Conservation (phyloP, 1,284 basidiomycete species). For the Sporisorium exsertum region DNA sequence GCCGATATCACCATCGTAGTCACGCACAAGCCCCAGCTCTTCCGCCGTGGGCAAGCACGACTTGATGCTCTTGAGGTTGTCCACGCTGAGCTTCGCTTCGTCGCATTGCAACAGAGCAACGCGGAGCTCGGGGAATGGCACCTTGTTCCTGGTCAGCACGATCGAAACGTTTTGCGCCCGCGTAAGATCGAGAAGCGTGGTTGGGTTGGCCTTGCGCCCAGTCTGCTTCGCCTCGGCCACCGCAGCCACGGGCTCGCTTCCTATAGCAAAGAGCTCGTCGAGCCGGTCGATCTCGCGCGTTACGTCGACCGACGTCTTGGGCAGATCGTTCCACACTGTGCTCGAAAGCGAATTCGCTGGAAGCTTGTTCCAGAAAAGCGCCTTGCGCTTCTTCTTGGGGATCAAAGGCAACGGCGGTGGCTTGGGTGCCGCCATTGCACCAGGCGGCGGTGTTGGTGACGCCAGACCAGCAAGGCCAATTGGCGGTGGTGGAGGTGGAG, state of each 20-base stretch:
- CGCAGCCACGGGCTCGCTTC: constrained; percentile 65
- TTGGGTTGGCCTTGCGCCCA: constrained; percentile 35
- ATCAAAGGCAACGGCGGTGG: constrained; percentile 39
- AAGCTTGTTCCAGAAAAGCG: constrained; percentile 91
- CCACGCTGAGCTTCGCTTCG: constrained; percentile 46
- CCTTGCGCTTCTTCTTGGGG: constrained; percentile 75
- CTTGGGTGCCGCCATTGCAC: constrained; percentile 23
- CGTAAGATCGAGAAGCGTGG: constrained; percentile 54
- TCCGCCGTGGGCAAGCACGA: constrained; percentile 58
- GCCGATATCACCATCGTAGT: constrained; percentile 54
- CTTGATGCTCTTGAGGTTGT: constrained; percentile 57
- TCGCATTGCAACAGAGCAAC: constrained; percentile 54
- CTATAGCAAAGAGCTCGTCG: constrained; percentile 79
- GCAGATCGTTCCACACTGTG: constrained; percentile 81
- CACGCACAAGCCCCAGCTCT: constrained; percentile 58
- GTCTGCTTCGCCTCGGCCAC: constrained; percentile 28
- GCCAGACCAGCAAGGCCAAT: constrained; percentile 3
- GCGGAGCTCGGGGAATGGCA: constrained; percentile 56
- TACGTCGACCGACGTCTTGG: constrained; percentile 72
- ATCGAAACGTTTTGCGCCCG: constrained; percentile 58
- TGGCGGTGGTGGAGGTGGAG: constrained; percentile 26
- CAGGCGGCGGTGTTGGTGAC: constrained; percentile 33
- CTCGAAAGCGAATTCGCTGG: constrained; percentile 71
- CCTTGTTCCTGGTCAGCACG: constrained; percentile 58
- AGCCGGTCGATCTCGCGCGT: constrained; percentile 69